phyloP scores from a whole-genome alignment of 169 alveolate species.

The Eimeria praecox region DNA sequence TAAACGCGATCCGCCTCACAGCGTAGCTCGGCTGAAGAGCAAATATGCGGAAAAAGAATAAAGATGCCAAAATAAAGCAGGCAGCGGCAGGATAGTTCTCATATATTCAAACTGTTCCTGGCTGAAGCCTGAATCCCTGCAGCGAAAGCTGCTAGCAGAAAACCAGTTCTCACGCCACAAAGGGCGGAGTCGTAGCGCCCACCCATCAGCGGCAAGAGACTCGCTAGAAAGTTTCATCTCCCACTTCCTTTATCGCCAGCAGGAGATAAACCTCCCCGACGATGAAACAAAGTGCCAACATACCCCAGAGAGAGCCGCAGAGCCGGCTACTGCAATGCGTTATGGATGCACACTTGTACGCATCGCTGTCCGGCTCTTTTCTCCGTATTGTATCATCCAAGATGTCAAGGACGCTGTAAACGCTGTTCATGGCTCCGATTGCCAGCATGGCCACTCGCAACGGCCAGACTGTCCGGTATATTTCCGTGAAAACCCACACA shows the following conservation, averaged over 20 bases:
- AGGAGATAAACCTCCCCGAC: conserved; percentile 83
- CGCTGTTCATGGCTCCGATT: conserved; percentile 86
- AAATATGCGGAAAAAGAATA: not conserved
- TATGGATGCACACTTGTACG: conserved; percentile 86
- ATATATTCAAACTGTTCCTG: not conserved
- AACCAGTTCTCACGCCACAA: not conserved
- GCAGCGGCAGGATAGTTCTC: not conserved
- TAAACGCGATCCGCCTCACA: not conserved
- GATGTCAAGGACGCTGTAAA: conserved; percentile 86
- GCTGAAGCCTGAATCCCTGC: not conserved
- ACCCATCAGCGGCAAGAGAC: not conserved
- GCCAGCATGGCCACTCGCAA: conserved; percentile 84
- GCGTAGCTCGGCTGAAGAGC: not conserved
- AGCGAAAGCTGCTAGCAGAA: not conserved
- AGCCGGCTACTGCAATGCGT: conserved; percentile 86
- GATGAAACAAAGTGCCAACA: conserved; percentile 81
- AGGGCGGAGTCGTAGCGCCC: not conserved
- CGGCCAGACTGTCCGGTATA: conserved; percentile 84
- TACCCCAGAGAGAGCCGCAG: conserved; percentile 87
- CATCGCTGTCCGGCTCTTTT: conserved; percentile 86
- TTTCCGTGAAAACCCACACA: conserved; percentile 84
- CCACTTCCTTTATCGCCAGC: conserved; percentile 85
- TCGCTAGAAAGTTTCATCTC: conserved; percentile 59
- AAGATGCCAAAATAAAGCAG: not conserved
- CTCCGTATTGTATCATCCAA: conserved; percentile 87